Evolutionary conservation across 2,329 filamentous ascomycete species (phyloP), one percentile per base, ranked within the genome.

Genomic region (Triangularia verruculosa): DNA sequence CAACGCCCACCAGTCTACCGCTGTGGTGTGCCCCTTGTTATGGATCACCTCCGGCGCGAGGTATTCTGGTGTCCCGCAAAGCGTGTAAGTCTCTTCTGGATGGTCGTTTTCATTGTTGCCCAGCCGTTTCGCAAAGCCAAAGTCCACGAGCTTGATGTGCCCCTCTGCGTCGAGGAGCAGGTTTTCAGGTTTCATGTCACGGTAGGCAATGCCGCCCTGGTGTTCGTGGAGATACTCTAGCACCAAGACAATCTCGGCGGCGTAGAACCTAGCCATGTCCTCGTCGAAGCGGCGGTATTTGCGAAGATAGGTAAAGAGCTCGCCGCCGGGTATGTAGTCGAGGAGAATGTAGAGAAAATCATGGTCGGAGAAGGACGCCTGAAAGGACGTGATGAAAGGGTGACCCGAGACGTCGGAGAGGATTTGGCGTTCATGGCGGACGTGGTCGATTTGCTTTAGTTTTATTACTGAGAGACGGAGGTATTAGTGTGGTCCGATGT

Each of bases 1-100:
- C 69, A 95, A 81, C 0, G 91, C 91, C 91, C 91, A 94, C 91
- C 91, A 94, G 79, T 94, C 91, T 34, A 94, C 91, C 13, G 91
- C 90, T 2, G 85, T 87, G 2, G 85, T 88, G 72, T 89, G 87
- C 12, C 89, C 91, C 73, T 91, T 92, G 74, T 92, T 93, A 68
- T 92, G 86, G 69, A 94, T 93, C 51, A 94, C 91, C 78, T 94
- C 91, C 4, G 91, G 91, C 1, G 91, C 91, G 54, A 94, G 86
- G 74, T 94, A 94, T 73, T 94, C 91, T 54, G 91, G 91, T 1
- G 91, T 94, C 58, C 91, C 91, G 76, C 91, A 94, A 27, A 94
- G 82, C 2, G 91, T 94, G 72, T 93, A 94, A 5, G 91, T 93
- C 77, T 93, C 90, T 57, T 81, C 79, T 5, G 81, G 80, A 30